Conservation (phyloP, 371 early-diverging fungal genomes). For the Dichotomocladium elegans region DNA sequence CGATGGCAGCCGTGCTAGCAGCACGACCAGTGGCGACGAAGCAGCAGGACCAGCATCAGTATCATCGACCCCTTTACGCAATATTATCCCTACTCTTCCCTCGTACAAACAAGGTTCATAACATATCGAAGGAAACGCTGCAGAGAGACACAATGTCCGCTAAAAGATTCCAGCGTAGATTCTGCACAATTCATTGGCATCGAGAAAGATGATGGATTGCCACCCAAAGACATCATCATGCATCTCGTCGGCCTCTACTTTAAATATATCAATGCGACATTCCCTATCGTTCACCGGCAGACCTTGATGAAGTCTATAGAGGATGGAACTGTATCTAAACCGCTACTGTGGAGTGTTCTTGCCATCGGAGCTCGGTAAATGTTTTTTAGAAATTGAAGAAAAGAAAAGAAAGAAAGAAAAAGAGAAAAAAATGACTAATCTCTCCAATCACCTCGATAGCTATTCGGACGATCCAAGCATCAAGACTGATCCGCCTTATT, state of each 20-base stretch:
- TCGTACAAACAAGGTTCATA: not conserved
- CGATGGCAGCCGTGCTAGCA: not conserved
- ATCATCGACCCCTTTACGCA: too few species aligned
- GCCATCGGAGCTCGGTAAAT: conserved; percentile 43
- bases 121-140: not conserved
- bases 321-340: conserved; percentile 31
- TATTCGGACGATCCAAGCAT: conserved; percentile 43
- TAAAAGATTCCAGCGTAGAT: too few species aligned
- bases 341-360: conserved; percentile 40
- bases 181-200: conserved; percentile 6
- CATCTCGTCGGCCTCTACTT: conserved; percentile 58
- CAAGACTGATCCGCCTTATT: conserved; percentile 41
- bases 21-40: not conserved
- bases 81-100: too few species aligned
- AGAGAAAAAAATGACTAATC: not conserved
- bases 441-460: conserved; percentile 14
- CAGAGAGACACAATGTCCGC: not conserved
- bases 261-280: conserved; percentile 48
- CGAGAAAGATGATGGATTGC: conserved; percentile 24
- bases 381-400: not conserved
- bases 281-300: conserved; percentile 50
- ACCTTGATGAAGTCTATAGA: conserved; percentile 28
- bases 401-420: not conserved
- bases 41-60: too few species aligned
- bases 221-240: conserved; percentile 45